These are phyloP conservation scores for Pisolithus microcarpus DNA, from an alignment of 768 basidiomycete genomes.

Conservation along the genomic window DNA sequence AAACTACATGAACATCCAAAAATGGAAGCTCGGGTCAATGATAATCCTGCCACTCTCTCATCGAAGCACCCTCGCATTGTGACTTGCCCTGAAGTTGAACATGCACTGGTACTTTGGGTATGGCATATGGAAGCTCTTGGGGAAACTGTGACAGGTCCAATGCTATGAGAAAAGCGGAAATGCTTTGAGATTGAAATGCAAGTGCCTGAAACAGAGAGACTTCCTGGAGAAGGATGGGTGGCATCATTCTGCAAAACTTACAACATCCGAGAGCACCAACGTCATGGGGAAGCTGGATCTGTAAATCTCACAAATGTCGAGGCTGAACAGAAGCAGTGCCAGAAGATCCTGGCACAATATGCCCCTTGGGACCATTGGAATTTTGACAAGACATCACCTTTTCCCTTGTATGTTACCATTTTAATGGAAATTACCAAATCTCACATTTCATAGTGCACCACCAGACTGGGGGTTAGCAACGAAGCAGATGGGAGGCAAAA, in stretches of 20 bases:
- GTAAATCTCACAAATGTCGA: constrained; percentile 18
- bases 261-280: constrained; percentile 15
- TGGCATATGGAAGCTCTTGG: too few relatives aligned
- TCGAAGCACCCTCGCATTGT: too few relatives aligned
- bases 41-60: too few relatives aligned
- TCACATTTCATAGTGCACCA: too few relatives aligned
- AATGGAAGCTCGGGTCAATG: too few relatives aligned
- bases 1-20: too few relatives aligned
- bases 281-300: constrained; percentile 19
- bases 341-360: constrained; percentile 15
- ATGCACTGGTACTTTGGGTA: too few relatives aligned
- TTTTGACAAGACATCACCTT: constrained; percentile 15
- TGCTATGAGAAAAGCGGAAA: too few relatives aligned
- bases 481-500: too few relatives aligned
- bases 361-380: constrained; percentile 18
- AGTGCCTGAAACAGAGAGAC: constrained; percentile 22
- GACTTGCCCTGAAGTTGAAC: too few relatives aligned
- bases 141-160: too few relatives aligned
- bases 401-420: constrained; percentile 32
- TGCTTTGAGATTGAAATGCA: constrained; percentile 22
- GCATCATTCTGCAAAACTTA: background rate
- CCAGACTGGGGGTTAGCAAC: too few relatives aligned
- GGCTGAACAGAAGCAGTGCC: constrained; percentile 13
- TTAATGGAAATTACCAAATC: constrained; percentile 8
- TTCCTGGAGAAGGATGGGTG: constrained; percentile 3